These are phyloP conservation scores for Thalassiosira ordinaria DNA, from an alignment of 352 stramenopile species.

Conservation along the genomic window DNA sequence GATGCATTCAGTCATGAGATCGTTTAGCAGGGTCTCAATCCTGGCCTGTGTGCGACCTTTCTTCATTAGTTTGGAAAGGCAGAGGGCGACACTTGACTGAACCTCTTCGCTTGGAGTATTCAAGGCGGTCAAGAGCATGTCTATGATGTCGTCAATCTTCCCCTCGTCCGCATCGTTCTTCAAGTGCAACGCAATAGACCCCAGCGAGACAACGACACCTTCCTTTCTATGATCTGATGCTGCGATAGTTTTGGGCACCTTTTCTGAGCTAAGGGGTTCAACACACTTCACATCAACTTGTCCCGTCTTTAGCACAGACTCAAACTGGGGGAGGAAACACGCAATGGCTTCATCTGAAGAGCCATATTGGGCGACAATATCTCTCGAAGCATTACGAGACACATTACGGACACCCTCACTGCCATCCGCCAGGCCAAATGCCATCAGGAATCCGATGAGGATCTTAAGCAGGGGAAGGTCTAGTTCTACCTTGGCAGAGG, in stretches of 20 bases:
- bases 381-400: conserved; percentile 72
- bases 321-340: conserved; percentile 81
- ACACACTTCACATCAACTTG: conserved; percentile 59
- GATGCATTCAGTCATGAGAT: conserved; percentile 78
- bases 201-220: conserved; percentile 83
- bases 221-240: conserved; percentile 83
- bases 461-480: conserved; percentile 73
- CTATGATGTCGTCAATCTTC: conserved; percentile 84
- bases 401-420: conserved; percentile 73
- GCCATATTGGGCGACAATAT: conserved; percentile 76
- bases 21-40: conserved; percentile 75
- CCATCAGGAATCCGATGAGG: conserved; percentile 80
- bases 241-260: conserved; percentile 62
- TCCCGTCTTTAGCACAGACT: conserved; percentile 78
- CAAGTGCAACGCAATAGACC: conserved; percentile 83
- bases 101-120: conserved; percentile 85
- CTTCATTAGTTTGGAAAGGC: conserved; percentile 85
- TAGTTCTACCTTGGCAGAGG: conserved; percentile 62
- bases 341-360: conserved; percentile 76
- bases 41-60: conserved; percentile 80
- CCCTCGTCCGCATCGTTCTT: conserved; percentile 74
- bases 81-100: conserved; percentile 81
- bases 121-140: conserved; percentile 82
- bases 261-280: conserved; percentile 60
- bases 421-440: conserved; percentile 80